Percentiles rank a stretch among this genome's conserved stretches.
Conservation (phyloP, 2,329 filamentous ascomycete genomes). For the Triangularia verruculosa region DNA sequence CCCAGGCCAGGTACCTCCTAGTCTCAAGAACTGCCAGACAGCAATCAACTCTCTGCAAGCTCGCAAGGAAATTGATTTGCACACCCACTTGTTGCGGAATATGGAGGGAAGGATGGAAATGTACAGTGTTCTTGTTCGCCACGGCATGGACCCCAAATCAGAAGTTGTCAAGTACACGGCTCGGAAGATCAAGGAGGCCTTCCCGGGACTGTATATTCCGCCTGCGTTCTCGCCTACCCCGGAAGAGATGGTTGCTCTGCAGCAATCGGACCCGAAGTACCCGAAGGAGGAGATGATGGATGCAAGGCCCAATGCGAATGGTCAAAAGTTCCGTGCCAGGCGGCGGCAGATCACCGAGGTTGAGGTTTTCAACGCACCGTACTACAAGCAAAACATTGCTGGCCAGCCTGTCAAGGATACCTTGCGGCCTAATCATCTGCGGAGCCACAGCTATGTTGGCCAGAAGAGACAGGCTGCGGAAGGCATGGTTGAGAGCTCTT, state of each 20-base stretch:
- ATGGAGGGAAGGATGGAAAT: slow-evolving; percentile 42
- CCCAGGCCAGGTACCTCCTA: slow-evolving; percentile 39
- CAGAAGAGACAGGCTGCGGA: slow-evolving; percentile 18
- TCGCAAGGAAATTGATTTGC: slow-evolving; percentile 23
- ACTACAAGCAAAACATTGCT: slow-evolving; percentile 38
- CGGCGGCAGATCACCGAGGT: slow-evolving; percentile 41
- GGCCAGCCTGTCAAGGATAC: slow-evolving; percentile 18
- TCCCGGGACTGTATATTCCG: slow-evolving; percentile 45
- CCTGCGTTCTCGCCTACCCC: slow-evolving; percentile 36
- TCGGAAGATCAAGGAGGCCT: slow-evolving; percentile 45
- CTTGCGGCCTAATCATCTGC: slow-evolving; percentile 19
- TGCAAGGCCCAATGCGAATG: slow-evolving; percentile 25
- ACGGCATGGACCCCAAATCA: slow-evolving; percentile 41
- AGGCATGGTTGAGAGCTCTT: slow-evolving; percentile 6
- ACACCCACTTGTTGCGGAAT: slow-evolving; percentile 31
- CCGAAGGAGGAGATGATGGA: slow-evolving; percentile 19
- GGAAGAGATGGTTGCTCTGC: slow-evolving; percentile 36
- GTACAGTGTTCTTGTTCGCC: slow-evolving; percentile 44
- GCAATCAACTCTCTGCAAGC: slow-evolving; percentile 34
- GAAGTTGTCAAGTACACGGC: slow-evolving; percentile 43
- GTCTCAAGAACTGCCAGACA: slow-evolving; percentile 38
- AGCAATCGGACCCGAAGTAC: slow-evolving; percentile 24
- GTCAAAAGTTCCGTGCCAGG: slow-evolving; percentile 33
- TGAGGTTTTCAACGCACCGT: slow-evolving; percentile 49
- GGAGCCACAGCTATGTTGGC: not conserved